These are phyloP conservation scores for Heterobasidion irregulare DNA, from an alignment of 1,284 basidiomycete genomes.

Conservation along the genomic window DNA sequence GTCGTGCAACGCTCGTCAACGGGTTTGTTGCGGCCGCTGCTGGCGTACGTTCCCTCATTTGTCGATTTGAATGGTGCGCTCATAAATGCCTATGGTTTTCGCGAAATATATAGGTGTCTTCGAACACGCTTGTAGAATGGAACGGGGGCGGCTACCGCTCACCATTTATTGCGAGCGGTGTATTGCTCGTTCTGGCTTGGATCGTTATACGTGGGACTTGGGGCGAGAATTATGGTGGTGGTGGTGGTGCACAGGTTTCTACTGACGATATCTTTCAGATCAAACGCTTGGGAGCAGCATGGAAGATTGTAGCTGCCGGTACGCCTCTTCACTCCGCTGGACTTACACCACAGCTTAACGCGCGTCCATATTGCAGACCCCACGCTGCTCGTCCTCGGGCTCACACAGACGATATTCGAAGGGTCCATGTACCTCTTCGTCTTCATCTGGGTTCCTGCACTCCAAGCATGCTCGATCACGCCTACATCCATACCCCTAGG, in stretches of 20 bases:
- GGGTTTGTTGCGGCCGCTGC: slow-evolving; percentile 62
- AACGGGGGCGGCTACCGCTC: slow-evolving; percentile 31
- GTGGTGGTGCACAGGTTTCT: slow-evolving; percentile 19
- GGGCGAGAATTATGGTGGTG: slow-evolving; percentile 61
- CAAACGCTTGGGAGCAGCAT: slow-evolving; percentile 46
- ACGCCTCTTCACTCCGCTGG: slow-evolving; percentile 8
- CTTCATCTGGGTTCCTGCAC: slow-evolving; percentile 70
- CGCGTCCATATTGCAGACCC: slow-evolving; percentile 33
- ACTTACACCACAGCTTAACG: background rate
- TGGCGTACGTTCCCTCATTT: slow-evolving; percentile 30
- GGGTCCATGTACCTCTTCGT: slow-evolving; percentile 80
- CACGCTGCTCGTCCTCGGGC: slow-evolving; percentile 54
- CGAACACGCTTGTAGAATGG: slow-evolving; percentile 17
- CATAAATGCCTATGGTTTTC: background rate
- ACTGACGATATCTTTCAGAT: slow-evolving; percentile 40
- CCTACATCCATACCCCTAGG: slow-evolving; percentile 49
- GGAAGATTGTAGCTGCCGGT: slow-evolving; percentile 50
- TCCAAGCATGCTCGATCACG: slow-evolving; percentile 48
- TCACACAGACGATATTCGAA: slow-evolving; percentile 72
- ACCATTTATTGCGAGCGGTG: slow-evolving; percentile 59
- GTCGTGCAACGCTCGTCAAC: slow-evolving; percentile 62
- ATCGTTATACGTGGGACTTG: slow-evolving; percentile 49
- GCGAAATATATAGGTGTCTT: slow-evolving; percentile 6
- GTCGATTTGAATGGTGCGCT: background rate
- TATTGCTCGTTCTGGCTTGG: slow-evolving; percentile 44